phyloP scores from a whole-genome alignment of 208 protist species.

The Phytomonas francai region DNA sequence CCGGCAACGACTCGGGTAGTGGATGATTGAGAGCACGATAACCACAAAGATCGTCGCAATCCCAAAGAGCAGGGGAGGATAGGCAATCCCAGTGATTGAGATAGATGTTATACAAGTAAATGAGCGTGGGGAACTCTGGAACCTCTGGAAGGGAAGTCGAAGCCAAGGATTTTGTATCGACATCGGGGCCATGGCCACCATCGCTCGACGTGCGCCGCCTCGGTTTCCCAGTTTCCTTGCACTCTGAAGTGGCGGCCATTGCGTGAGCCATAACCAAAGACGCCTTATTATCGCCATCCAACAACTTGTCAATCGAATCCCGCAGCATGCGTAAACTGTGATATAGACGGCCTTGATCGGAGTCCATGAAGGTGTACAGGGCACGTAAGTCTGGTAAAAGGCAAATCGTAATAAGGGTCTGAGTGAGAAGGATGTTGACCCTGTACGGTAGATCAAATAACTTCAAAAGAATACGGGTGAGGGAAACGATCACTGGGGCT shows the following conservation, averaged over 20 bases:
- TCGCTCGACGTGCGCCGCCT: neutral
- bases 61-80: no score
- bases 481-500: constrained; percentile 21
- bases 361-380: constrained; percentile 59
- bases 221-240: neutral
- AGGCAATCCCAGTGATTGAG: no score
- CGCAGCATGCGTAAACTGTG: constrained; percentile 29
- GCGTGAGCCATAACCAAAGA: no score
- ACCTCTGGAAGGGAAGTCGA: no score
- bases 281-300: constrained; percentile 16
- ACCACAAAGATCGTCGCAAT: neutral
- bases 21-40: neutral
- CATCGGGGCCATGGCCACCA: neutral
- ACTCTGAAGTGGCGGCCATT: neutral
- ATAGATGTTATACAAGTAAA: no score
- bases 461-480: constrained; percentile 38
- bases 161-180: neutral
- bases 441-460: constrained; percentile 28
- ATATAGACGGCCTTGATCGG: constrained; percentile 33
- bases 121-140: no score
- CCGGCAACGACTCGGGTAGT: neutral
- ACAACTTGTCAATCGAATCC: constrained; percentile 18
- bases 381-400: constrained; percentile 60
- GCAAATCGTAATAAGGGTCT: constrained; percentile 37
- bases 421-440: constrained; percentile 35